These are phyloP conservation scores for Fusarium camptoceras DNA, from an alignment of 2,329 filamentous ascomycete genomes.

Conservation along the genomic window DNA sequence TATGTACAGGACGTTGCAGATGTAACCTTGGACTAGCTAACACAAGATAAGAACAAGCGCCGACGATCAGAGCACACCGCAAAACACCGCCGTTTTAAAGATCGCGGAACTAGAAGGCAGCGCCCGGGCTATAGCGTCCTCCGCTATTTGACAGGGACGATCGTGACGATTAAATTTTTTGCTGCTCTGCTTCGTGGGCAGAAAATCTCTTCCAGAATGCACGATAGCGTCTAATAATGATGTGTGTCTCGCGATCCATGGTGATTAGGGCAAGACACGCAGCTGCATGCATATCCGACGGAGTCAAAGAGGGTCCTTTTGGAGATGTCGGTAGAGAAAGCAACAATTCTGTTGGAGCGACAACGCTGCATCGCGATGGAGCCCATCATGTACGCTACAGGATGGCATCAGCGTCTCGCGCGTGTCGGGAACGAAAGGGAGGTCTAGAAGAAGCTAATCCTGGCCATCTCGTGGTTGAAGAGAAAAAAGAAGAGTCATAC, in stretches of 20 bases:
- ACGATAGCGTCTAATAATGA: constrained; percentile 21
- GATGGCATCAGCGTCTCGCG: constrained; percentile 20
- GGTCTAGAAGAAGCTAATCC: constrained; percentile 23
- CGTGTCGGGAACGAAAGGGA: constrained; percentile 43
- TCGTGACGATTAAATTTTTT: constrained; percentile 23
- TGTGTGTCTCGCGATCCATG: constrained; percentile 26
- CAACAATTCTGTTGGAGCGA: constrained; percentile 32
- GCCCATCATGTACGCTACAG: constrained; percentile 9
- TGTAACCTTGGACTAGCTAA: constrained; percentile 39
- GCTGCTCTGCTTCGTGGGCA: constrained; percentile 30
- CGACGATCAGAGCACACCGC: constrained; percentile 34
- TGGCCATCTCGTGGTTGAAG: constrained; percentile 12
- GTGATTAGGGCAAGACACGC: constrained; percentile 44
- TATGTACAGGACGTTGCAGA: constrained; percentile 23
- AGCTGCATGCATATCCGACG: constrained; percentile 38
- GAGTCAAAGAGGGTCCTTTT: constrained; percentile 33
- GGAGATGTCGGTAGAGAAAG: constrained; percentile 14
- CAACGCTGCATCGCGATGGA: constrained; percentile 44
- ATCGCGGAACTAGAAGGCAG: constrained; percentile 38
- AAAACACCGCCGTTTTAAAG: constrained; percentile 33
- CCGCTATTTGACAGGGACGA: constrained; percentile 29
- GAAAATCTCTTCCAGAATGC: constrained; percentile 27
- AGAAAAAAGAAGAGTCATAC: constrained; percentile 40
- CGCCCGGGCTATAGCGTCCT: constrained; percentile 36
- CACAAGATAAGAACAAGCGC: constrained; percentile 34